Percentiles rank a stretch among this genome's conserved stretches.
Evolutionary conservation across 176 grass and related monocot genomes (phyloP).

Genomic region (Zizania latifolia): DNA sequence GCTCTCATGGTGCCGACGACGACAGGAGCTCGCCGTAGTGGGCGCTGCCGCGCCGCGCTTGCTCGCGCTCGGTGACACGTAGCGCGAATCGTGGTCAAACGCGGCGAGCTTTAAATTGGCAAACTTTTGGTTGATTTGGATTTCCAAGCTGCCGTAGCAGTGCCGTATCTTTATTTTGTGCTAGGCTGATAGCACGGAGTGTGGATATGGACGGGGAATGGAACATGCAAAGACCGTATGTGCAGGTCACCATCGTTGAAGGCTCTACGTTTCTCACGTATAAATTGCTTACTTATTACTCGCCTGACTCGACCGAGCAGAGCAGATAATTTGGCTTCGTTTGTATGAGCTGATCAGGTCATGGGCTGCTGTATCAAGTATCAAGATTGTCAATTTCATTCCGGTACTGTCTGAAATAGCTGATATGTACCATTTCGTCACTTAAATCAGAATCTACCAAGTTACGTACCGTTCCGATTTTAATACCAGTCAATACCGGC

Average conservation of each 20-base stretch:
- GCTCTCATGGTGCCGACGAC: neutral
- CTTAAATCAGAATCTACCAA: too few species aligned
- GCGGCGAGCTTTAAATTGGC: neutral
- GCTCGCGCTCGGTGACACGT: conserved; percentile 23
- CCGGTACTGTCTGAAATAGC: too few species aligned
- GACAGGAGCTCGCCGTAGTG: neutral
- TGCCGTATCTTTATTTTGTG: neutral
- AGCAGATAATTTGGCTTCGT: neutral
- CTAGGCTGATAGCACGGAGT: neutral
- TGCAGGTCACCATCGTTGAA: too few species aligned
- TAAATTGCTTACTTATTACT: too few species aligned
- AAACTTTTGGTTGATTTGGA: conserved; percentile 9
- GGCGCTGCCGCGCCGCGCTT: conserved; percentile 22
- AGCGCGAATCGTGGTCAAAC: neutral
- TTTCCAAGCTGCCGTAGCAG: neutral
- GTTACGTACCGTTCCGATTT: too few species aligned
- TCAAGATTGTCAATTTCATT: too few species aligned
- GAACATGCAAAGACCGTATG: neutral
- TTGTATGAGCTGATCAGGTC: too few species aligned
- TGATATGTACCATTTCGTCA: too few species aligned
- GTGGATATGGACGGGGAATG: neutral
- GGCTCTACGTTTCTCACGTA: neutral
- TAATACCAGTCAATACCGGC: too few species aligned
- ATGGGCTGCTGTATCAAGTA: too few species aligned
- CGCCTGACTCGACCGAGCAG: too few species aligned